Evolutionary conservation across 306 rosid species (phyloP).

Genomic region (Cucumis sativus): DNA sequence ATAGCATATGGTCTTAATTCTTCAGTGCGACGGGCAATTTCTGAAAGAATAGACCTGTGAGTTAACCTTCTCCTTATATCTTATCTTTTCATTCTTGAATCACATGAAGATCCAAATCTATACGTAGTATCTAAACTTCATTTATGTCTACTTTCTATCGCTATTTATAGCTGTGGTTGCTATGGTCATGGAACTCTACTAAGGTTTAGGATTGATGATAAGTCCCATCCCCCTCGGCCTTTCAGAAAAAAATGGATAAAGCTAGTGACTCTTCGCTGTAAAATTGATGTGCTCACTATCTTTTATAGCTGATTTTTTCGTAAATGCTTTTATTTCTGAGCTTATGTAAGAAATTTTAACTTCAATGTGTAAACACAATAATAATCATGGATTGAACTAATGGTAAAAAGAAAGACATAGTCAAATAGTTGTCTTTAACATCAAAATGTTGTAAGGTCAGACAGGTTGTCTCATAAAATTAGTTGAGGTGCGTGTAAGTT

Average conservation of each 20-base stretch:
- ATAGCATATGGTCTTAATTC: constrained; percentile 96
- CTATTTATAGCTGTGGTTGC: background rate
- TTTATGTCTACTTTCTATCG: background rate
- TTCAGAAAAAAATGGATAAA: background rate
- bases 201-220: background rate
- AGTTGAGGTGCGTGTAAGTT: too few relatives aligned
- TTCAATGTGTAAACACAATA: too few relatives aligned
- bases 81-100: background rate
- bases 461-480: too few relatives aligned
- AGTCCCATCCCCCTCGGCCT: background rate
- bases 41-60: constrained; percentile 80
- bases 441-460: too few relatives aligned
- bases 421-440: too few relatives aligned
- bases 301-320: background rate
- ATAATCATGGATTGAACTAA: too few relatives aligned
- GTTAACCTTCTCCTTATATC: constrained; percentile 13
- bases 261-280: background rate
- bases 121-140: background rate
- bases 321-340: background rate
- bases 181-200: background rate
- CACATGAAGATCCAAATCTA: background rate
- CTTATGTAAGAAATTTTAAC: background rate
- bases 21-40: constrained; percentile 83
- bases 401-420: too few relatives aligned
- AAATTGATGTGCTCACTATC: background rate